Evolutionary conservation across 2,329 filamentous ascomycete species (phyloP), one percentile per base, ranked within the genome.

Genomic region (Malbranchea cinnamomea): DNA sequence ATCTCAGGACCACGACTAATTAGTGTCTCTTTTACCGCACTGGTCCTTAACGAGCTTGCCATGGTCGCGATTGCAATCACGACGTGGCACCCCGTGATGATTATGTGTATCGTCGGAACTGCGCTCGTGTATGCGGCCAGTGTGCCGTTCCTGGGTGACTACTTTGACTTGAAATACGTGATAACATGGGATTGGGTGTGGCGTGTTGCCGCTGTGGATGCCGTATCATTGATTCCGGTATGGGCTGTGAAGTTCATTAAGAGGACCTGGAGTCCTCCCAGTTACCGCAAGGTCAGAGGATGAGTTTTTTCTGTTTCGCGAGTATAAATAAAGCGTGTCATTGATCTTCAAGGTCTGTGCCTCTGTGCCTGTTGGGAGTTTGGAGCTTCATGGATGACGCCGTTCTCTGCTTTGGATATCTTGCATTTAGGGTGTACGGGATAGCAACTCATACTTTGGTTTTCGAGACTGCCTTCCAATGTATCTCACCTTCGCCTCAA

Each of bases 41-140:
- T 98, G 2, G 74, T 98, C 4, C 62, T 95, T 37, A 98, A 95
- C 53, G 89, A 98, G 52, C 68, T 98, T 36, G 70, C 91, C 44
- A 98, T 98, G 91, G 89, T 95, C 2, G 87, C 85, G 3, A 82
- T 92, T 35, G 81, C 93, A 50, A 81, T 98, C 44, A 93, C 83
- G 3, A 98, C 89, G 0, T 98, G 89, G 89, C 89, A 95, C 54
- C 78, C 78, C 22, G 66, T 87, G 38, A 95, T 95, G 85, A 76
- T 92, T 32, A 60, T 81, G 30, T 77, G 69, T 41, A 78, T 95
- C 37, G 47, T 93, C 4, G 85, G 82, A 9, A 98, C 89, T 0
- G 76, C 80, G 25, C 52, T 78, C 16, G 52, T 87, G n/a, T 98
- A 81, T 47, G 63, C 85, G 15, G 82, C 73, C 3, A 83, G 74